A percentile compares a stretch with the other conserved stretches of the same genome.
These are phyloP conservation scores for Sclerotinia sclerotiorum DNA, from an alignment of 2,329 filamentous ascomycete species.

Conservation along the genomic window DNA sequence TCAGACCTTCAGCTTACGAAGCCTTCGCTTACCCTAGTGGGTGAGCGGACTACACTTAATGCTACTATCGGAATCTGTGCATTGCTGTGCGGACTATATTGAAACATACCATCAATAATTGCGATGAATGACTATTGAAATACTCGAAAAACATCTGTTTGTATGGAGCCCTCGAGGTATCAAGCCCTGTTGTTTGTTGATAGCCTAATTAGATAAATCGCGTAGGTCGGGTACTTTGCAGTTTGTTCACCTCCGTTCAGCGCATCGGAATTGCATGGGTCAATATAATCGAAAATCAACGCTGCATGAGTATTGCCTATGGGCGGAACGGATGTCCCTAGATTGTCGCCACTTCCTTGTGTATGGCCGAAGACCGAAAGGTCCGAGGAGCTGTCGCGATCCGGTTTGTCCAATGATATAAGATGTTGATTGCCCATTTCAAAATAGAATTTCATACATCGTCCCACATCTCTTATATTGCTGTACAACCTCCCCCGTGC, in stretches of 20 bases:
- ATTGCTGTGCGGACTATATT: slow-evolving; percentile 11
- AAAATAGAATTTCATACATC: neutral
- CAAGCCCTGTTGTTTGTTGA: neutral
- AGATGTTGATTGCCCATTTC: slow-evolving; percentile 2
- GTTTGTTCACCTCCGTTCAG: neutral
- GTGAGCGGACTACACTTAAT: slow-evolving; percentile 19
- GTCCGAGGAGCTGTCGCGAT: slow-evolving; percentile 15
- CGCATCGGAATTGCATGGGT: slow-evolving; percentile 3
- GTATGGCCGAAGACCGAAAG: slow-evolving; percentile 22
- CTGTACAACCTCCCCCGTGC: neutral
- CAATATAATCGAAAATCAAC: slow-evolving; percentile 4
- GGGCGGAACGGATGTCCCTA: slow-evolving; percentile 15
- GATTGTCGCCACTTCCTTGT: slow-evolving; percentile 18
- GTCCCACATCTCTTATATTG: neutral
- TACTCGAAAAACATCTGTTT: neutral
- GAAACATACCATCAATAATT: slow-evolving; percentile 9
- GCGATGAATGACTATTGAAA: neutral
- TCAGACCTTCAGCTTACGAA: slow-evolving; percentile 16
- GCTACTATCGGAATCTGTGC: slow-evolving; percentile 6
- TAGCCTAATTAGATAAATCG: neutral
- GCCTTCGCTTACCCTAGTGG: neutral
- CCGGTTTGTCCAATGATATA: slow-evolving; percentile 20
- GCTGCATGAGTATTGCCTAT: neutral
- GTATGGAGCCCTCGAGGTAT: neutral
- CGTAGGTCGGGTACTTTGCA: neutral